Evolutionary conservation across 306 rosid species (phyloP).

Genomic region (Biancaea sappan): DNA sequence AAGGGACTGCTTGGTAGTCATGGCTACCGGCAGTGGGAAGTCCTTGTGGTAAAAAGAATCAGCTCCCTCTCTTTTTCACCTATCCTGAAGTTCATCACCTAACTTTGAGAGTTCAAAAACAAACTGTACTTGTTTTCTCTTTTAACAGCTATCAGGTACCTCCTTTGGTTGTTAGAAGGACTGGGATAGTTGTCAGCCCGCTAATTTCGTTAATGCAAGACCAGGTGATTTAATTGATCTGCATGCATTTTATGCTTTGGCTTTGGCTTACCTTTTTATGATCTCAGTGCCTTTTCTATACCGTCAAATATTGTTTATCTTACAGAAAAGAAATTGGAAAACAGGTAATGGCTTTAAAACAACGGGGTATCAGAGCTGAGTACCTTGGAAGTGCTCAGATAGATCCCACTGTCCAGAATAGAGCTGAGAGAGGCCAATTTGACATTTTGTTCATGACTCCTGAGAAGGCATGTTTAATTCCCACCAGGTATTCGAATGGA

Average conservation of each 20-base stretch:
- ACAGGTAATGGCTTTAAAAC: constrained; percentile 88
- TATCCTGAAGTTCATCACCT: not conserved
- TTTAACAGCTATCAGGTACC: constrained; percentile 81
- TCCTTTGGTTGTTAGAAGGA: constrained; percentile 76
- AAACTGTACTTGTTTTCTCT: not conserved
- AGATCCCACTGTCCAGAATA: constrained; percentile 63
- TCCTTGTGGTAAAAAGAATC: constrained; percentile 67
- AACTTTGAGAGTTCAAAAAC: constrained; percentile 3
- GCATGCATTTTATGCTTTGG: not conserved
- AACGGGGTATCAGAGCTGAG: constrained; percentile 84
- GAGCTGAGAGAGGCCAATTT: constrained; percentile 81
- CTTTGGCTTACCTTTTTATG: constrained; percentile 17
- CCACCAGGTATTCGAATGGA: constrained; percentile 57
- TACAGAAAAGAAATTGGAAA: constrained; percentile 30
- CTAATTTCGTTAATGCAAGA: constrained; percentile 90
- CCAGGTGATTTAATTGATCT: constrained; percentile 52
- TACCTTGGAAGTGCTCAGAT: constrained; percentile 85
- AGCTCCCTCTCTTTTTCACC: not conserved
- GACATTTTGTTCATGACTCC: constrained; percentile 88
- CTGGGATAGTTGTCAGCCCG: constrained; percentile 88
- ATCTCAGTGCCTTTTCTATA: not conserved
- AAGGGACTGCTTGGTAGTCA: constrained; percentile 81
- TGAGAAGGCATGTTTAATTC: constrained; percentile 78
- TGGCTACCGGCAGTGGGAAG: constrained; percentile 96
- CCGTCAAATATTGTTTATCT: constrained; percentile 13